Percentiles rank a stretch among this genome's conserved stretches.
Evolutionary conservation across 371 early-diverging fungal genomes (phyloP).

Genomic region (Catenaria anguillulae): DNA sequence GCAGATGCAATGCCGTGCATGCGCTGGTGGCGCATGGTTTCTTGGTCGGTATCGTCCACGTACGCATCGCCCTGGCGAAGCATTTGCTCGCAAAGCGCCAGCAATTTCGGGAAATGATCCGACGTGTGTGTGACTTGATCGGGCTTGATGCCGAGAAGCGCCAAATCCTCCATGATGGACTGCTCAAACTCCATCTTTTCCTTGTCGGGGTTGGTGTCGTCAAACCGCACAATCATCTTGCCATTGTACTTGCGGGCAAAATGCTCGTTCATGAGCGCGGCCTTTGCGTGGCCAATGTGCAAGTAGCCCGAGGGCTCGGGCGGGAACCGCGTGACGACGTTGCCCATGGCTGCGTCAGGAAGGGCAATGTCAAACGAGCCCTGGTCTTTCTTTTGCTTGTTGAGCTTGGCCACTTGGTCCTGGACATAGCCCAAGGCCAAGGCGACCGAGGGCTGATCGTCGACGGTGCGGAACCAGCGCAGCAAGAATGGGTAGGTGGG

Average conservation of each 20-base stretch:
- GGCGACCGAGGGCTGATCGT: slow-evolving; percentile 38
- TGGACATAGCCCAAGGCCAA: not conserved
- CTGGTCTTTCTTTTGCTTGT: slow-evolving; percentile 55
- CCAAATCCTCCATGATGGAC: slow-evolving; percentile 82
- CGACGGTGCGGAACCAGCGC: slow-evolving; percentile 70
- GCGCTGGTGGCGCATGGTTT: slow-evolving; percentile 85
- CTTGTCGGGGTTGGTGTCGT: slow-evolving; percentile 99
- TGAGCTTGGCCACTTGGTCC: not conserved
- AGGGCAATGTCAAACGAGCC: slow-evolving; percentile 88
- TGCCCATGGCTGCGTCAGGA: slow-evolving; percentile 60
- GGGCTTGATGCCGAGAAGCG: slow-evolving; percentile 68
- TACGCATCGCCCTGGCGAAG: slow-evolving; percentile 92
- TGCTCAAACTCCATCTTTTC: slow-evolving; percentile 94
- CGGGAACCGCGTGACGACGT: slow-evolving; percentile 94
- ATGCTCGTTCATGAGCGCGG: slow-evolving; percentile 95
- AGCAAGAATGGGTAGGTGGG: slow-evolving; percentile 40
- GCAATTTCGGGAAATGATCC: slow-evolving; percentile 85
- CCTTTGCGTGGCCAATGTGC: slow-evolving; percentile 99
- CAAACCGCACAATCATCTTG: slow-evolving; percentile 93
- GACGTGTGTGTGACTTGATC: slow-evolving; percentile 82
- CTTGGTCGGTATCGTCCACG: slow-evolving; percentile 90
- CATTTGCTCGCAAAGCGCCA: slow-evolving; percentile 69
- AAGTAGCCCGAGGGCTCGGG: slow-evolving; percentile 98
- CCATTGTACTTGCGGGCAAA: slow-evolving; percentile 90
- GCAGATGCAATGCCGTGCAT: slow-evolving; percentile 76